Evolutionary conservation across 1,284 basidiomycete species (phyloP), one percentile per base, ranked within the genome.

Genomic region (Dichomitus squalens): DNA sequence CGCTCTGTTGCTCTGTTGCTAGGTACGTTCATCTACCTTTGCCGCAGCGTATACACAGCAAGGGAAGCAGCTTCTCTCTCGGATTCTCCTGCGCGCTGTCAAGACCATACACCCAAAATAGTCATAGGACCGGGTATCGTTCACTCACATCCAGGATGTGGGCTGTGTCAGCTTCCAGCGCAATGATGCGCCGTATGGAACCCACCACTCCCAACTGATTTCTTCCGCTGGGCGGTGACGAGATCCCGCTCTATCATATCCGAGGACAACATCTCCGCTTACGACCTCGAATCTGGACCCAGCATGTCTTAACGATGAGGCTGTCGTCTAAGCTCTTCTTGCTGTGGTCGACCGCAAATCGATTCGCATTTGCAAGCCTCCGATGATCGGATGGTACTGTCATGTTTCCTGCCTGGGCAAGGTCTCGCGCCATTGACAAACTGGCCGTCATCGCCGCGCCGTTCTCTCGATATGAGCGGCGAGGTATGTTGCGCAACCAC

Each of bases 151-250:
- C 27, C 41, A 29, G 16, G 18, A 29, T 1, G 2, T 44, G 6
- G 16, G 41, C 25, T 14, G 25, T 29, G 41, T n/a, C 8, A 29
- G n/a, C 25, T 27, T 7, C 41, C 16, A 29, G 35, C 39, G 31
- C 35, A 44, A 18, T 48, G 46, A 53, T 53, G 52, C 52, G 52
- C 52, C 36, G 44, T 39, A 12, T 14, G 12, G 35, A 36, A 35
- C 36, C 35, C 52, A 53, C 47, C 29, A 39, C 41, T 53, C 52
- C 52, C 52, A 53, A 53, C 43, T 53, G 52, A 47, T 53, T 44
- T 27, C 25, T 44, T n/a, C 41, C 25, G 18, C 29, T 9, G 41
- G 41, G 29, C 33, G 27, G 27, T 27, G 41, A 41, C 46, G 31
- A 43, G 20, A 33, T 34, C 14, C 11, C 20, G 7, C 35, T 5